A percentile compares a stretch with the other conserved stretches of the same genome.
Evolutionary conservation across 2,329 filamentous ascomycete genomes (phyloP).

Genomic region (Leptographium lundbergii): DNA sequence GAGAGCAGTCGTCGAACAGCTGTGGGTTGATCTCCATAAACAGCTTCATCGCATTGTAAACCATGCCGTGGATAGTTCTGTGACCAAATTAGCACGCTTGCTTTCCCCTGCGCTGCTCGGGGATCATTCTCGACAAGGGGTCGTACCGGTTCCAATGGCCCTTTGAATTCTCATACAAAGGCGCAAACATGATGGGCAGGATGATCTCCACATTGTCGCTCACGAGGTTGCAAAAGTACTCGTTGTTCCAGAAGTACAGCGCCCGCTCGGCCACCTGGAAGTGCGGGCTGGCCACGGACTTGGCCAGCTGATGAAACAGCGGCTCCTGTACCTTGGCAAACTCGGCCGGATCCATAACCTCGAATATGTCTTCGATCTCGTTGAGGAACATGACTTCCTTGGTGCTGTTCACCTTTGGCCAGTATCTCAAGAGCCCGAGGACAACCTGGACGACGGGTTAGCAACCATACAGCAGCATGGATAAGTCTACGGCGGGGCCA

Average conservation of each 20-base stretch:
- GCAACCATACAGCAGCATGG: background rate
- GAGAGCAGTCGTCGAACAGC: slow-evolving; percentile 95
- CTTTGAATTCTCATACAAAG: slow-evolving; percentile 96
- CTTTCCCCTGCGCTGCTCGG: background rate
- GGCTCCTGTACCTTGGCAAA: slow-evolving; percentile 98
- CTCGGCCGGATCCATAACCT: slow-evolving; percentile 97
- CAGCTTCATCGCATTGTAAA: slow-evolving; percentile 99
- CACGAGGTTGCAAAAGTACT: slow-evolving; percentile 98
- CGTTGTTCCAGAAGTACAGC: slow-evolving; percentile 99
- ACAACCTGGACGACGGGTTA: slow-evolving; percentile 51
- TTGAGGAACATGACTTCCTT: slow-evolving; percentile 99
- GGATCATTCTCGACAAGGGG: no score
- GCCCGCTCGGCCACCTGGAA: slow-evolving; percentile 97
- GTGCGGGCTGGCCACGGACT: slow-evolving; percentile 94
- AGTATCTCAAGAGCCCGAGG: slow-evolving; percentile 85
- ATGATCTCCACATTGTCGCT: slow-evolving; percentile 99
- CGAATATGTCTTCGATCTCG: slow-evolving; percentile 98
- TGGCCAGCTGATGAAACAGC: slow-evolving; percentile 91
- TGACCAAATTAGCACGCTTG: background rate
- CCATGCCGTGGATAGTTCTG: slow-evolving; percentile 98
- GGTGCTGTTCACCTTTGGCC: slow-evolving; percentile 98
- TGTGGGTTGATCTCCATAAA: slow-evolving; percentile 99
- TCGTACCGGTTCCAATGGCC: slow-evolving; percentile 91
- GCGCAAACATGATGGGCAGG: slow-evolving; percentile 97
- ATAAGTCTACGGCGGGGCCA: background rate